Evolutionary conservation across 768 basidiomycete species (phyloP), one percentile per base, ranked within the genome.

Genomic region (Naematelia encephala): DNA sequence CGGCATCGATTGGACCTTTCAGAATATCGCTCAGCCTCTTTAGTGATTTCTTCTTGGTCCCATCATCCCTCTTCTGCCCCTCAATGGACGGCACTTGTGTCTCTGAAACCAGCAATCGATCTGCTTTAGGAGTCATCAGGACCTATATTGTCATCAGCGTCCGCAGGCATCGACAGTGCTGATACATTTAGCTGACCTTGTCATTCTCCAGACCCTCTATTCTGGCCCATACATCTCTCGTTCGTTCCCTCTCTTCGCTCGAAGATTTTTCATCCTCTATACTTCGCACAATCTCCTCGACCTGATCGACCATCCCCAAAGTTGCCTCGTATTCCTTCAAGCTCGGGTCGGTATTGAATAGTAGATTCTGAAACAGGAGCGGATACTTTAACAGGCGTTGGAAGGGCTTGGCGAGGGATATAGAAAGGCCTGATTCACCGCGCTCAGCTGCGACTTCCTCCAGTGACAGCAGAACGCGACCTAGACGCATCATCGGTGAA

Each of bases 211-310:
- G 78, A 1, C 94, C 94, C 59, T 99, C 96, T 27, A 99, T 97
- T 5, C 96, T 86, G 3, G 93, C 96, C 66, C 96, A 89, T 1
- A 90, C 87, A 75, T 99, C 94, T 13, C 94, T 82, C 2, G 93
- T 96, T 80, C 88, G 89, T 78, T 96, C 91, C 28, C 94, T 85
- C 74, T 94, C 91, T 73, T 98, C 94, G 77, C 91, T 90, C 74
- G 89, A 88, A 56, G 91, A 89, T 81, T 98, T 98, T 80, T 99
- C 92, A 69, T 97, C 94, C 77, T 99, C 94, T 56, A 99, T 97
- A 61, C 89, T 90, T 46, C 94, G 84, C 49, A 99, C 94, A 68
- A 98, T 94, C 19, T 83, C 86, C 79, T 99, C 96, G 5, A 99
- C 90, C 77, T 98, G 92, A 19, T 91, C 90, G 0, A 97, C 92